Conservation (phyloP, 257 asterid genomes). For the Salvia rosmarinus region DNA sequence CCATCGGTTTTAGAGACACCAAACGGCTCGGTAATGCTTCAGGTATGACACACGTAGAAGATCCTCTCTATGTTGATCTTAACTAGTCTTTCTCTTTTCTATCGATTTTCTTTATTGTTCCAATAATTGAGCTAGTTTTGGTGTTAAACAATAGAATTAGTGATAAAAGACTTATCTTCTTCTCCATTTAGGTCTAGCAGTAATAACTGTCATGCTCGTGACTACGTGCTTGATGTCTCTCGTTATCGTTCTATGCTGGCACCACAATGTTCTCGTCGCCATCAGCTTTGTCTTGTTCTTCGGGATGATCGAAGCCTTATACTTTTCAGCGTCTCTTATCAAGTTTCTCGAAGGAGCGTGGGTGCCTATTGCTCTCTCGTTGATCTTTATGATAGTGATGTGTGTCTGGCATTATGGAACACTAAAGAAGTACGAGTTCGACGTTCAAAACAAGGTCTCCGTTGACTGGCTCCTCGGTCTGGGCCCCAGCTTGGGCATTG, state of each 20-base stretch:
- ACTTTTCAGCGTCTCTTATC: constrained; percentile 73
- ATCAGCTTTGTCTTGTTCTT: constrained; percentile 61
- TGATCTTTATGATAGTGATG: constrained; percentile 72
- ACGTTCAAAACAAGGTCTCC: constrained; percentile 86
- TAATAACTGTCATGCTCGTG: constrained; percentile 87
- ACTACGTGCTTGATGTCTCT: constrained; percentile 93
- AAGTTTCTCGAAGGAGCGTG: constrained; percentile 87
- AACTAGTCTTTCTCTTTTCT: not conserved
- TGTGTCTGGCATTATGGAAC: constrained; percentile 83
- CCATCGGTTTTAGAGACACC: constrained; percentile 82
- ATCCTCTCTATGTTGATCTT: not conserved
- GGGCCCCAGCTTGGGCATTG: constrained; percentile 85
- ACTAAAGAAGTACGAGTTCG: constrained; percentile 61
- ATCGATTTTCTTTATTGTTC: no score
- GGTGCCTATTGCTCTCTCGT: constrained; percentile 72
- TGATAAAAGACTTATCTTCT: not conserved
- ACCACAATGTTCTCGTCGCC: constrained; percentile 54
- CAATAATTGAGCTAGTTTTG: not conserved
- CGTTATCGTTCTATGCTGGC: constrained; percentile 89
- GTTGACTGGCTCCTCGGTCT: constrained; percentile 85
- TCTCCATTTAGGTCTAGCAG: constrained; percentile 67
- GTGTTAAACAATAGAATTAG: not conserved
- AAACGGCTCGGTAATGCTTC: constrained; percentile 74
- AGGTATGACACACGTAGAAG: constrained; percentile 44
- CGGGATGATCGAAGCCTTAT: constrained; percentile 74